Conservation (phyloP, 176 grass and related monocot genomes). For the Poa pratensis region DNA sequence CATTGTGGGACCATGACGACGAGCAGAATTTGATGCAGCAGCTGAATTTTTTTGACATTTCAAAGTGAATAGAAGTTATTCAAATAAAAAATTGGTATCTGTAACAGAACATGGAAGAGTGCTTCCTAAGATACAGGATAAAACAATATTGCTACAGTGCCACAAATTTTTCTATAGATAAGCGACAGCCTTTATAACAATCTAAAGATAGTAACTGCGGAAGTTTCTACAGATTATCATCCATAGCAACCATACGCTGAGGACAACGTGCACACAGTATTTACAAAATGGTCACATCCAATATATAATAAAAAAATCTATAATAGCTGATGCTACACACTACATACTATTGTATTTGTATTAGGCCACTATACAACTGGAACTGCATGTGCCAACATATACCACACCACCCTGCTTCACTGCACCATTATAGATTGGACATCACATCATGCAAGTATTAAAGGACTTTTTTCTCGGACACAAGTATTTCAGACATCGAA, state of each 20-base stretch:
- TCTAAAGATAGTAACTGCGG: background rate
- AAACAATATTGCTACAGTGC: conserved; percentile 17
- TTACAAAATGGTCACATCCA: conserved; percentile 2
- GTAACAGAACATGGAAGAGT: background rate
- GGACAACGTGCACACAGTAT: background rate
- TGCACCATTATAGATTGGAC: background rate
- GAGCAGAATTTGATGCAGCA: conserved; percentile 51
- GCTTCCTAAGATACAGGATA: conserved; percentile 13
- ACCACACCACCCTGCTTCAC: background rate
- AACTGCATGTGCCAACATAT: conserved; percentile 19
- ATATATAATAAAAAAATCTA: conserved; percentile 9
- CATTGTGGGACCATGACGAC: conserved; percentile 52
- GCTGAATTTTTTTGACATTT: conserved; percentile 50
- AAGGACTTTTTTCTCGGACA: background rate
- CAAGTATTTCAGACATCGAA: conserved; percentile 38
- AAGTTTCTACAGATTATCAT: background rate
- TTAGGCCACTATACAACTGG: conserved; percentile 11
- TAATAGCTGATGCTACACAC: background rate
- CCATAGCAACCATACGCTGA: conserved; percentile 27
- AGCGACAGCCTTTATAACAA: background rate
- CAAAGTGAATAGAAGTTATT: conserved; percentile 36
- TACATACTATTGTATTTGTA: background rate
- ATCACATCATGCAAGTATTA: background rate
- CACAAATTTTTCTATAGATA: conserved; percentile 1
- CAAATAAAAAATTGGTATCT: conserved; percentile 14